Evolutionary conservation across 345 rosid species (phyloP).

Genomic region (Lumnitzera racemosa): DNA sequence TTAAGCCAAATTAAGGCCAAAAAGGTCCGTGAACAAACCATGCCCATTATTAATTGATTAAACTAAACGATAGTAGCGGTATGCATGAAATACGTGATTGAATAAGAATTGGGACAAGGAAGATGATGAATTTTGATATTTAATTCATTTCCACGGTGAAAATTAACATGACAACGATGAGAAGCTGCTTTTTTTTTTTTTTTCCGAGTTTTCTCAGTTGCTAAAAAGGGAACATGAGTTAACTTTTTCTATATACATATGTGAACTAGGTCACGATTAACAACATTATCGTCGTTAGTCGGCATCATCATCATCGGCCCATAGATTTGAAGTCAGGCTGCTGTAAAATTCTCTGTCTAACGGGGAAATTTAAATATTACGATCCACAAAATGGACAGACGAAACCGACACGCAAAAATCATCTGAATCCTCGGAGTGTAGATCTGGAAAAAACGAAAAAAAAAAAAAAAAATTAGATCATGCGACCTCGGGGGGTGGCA

Average conservation of each 20-base stretch:
- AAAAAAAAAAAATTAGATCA: slow-evolving; percentile 29
- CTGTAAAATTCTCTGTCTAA: not conserved
- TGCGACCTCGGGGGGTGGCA: slow-evolving; percentile 51
- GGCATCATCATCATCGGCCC: slow-evolving; percentile 4
- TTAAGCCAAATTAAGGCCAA: too few relatives aligned
- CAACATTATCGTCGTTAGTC: not conserved
- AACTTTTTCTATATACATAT: slow-evolving; percentile 5
- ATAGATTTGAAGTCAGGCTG: slow-evolving; percentile 8
- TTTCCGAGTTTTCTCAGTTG: slow-evolving; percentile 13
- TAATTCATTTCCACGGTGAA: too few relatives aligned
- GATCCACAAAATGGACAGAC: slow-evolving; percentile 5
- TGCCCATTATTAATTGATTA: not conserved
- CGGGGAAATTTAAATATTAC: not conserved
- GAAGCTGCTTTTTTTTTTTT: not conserved
- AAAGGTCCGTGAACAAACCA: too few relatives aligned
- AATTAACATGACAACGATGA: slow-evolving; percentile 4
- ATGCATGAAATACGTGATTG: too few relatives aligned
- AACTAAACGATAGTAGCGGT: not conserved
- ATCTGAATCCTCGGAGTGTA: slow-evolving; percentile 1
- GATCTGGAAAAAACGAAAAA: slow-evolving; percentile 15
- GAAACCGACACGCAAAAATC: slow-evolving; percentile 5
- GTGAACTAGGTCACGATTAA: slow-evolving; percentile 3
- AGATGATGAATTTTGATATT: too few relatives aligned
- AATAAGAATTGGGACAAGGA: too few relatives aligned
- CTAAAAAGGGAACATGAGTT: slow-evolving; percentile 9